These are phyloP conservation scores for Vigna radiata DNA, from an alignment of 306 rosid species.

Conservation along the genomic window DNA sequence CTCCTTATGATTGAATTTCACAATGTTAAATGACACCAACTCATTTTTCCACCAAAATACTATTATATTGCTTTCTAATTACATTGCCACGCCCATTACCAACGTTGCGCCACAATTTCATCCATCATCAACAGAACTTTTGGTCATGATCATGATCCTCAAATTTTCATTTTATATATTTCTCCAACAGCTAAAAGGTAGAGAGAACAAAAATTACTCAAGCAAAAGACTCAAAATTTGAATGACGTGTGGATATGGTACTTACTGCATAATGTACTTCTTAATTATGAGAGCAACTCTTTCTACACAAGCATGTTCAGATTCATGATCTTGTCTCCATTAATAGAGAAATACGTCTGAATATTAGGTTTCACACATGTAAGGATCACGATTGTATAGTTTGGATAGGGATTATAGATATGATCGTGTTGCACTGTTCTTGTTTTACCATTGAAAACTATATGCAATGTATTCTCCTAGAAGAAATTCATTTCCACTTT, in stretches of 20 bases:
- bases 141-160: slow-evolving; percentile 14
- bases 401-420: neutral
- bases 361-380: too few relatives aligned
- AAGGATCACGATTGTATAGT: neutral
- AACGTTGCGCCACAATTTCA: slow-evolving; percentile 25
- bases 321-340: neutral
- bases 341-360: too few relatives aligned
- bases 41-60: slow-evolving; percentile 45
- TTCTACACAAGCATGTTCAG: neutral
- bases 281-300: neutral
- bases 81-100: slow-evolving; percentile 32
- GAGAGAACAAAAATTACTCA: neutral
- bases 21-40: slow-evolving; percentile 16
- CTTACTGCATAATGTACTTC: neutral
- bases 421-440: neutral
- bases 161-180: neutral
- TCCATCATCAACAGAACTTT: slow-evolving; percentile 35
- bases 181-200: neutral
- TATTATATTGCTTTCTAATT: slow-evolving; percentile 33
- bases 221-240: neutral
- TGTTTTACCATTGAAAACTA: neutral
- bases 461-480: neutral
- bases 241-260: neutral
- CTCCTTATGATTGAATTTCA: slow-evolving; percentile 26
- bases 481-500: neutral